Evolutionary conservation across 352 stramenopile species (phyloP).

Genomic region (Proteromonas lacertae): DNA sequence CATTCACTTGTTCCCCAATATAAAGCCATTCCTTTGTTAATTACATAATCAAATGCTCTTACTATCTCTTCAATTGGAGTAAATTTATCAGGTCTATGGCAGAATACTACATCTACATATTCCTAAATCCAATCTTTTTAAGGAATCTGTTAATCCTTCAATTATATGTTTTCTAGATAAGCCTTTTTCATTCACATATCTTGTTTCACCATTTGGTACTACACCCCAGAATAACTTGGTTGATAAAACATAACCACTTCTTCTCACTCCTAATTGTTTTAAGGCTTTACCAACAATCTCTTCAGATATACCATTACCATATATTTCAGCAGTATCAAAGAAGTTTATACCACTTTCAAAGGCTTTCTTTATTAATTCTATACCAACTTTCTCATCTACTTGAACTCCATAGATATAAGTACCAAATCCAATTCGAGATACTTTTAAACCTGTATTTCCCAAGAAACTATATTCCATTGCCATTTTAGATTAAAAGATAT

Average conservation of each 20-base stretch:
- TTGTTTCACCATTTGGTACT: constrained; percentile 11
- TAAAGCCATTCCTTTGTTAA: constrained; percentile 21
- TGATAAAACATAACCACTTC: no score
- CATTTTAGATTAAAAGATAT: no score
- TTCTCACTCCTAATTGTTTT: constrained; percentile 7
- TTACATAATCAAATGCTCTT: constrained; percentile 25
- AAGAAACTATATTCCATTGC: neutral
- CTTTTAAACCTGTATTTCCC: neutral
- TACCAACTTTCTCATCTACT: constrained; percentile 3
- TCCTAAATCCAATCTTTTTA: constrained; percentile 10
- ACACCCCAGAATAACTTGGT: no score
- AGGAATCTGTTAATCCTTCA: no score
- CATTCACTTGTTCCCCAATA: no score
- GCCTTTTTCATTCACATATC: constrained; percentile 10
- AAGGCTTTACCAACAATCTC: constrained; percentile 7
- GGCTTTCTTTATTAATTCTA: constrained; percentile 3
- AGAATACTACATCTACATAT: constrained; percentile 14
- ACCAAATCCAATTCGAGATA: neutral
- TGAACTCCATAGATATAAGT: no score
- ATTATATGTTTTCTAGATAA: constrained; percentile 12
- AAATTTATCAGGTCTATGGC: constrained; percentile 9
- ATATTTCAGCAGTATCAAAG: constrained; percentile 7
- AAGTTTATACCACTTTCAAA: constrained; percentile 7
- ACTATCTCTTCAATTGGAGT: constrained; percentile 19
- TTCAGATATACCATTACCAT: constrained; percentile 4